phyloP scores from a whole-genome alignment of 108 stramenopile species.

The Skeletonema marinoi region DNA sequence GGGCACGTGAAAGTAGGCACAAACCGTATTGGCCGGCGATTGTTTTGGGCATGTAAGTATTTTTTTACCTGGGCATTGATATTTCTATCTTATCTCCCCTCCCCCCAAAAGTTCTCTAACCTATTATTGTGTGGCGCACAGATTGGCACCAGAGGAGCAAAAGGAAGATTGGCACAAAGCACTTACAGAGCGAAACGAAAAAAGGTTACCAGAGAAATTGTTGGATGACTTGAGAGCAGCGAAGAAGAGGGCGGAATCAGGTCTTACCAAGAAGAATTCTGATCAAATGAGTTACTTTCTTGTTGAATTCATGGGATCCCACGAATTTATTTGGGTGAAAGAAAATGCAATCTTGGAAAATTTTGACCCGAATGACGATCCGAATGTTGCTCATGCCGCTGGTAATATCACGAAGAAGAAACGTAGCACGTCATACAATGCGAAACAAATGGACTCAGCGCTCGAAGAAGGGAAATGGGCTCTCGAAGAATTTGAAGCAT shows the following conservation, averaged over 20 bases:
- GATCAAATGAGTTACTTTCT: constrained; percentile 84
- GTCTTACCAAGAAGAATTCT: constrained; percentile 58
- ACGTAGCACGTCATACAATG: constrained; percentile 56
- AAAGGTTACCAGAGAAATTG: constrained; percentile 82
- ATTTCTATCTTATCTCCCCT: background rate
- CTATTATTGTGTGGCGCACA: background rate
- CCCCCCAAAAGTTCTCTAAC: background rate
- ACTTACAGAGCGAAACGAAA: constrained; percentile 80
- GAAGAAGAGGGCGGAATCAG: constrained; percentile 73
- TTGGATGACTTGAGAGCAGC: constrained; percentile 62
- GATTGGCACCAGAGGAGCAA: constrained; percentile 80
- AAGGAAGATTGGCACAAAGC: constrained; percentile 83
- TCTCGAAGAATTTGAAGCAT: constrained; percentile 71
- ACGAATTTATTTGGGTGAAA: constrained; percentile 89
- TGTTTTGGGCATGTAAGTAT: constrained; percentile 77
- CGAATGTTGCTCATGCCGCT: constrained; percentile 53
- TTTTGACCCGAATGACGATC: constrained; percentile 83
- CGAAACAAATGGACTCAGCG: constrained; percentile 69
- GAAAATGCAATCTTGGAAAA: constrained; percentile 86
- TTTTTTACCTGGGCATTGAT: background rate
- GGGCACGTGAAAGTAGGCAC: constrained; percentile 89
- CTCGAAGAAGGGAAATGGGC: constrained; percentile 80
- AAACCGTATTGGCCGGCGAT: constrained; percentile 92
- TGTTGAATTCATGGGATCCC: constrained; percentile 88
- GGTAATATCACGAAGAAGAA: constrained; percentile 68